Conservation (phyloP, 805 yeast genomes). For the Wickerhamiella dianesei region DNA sequence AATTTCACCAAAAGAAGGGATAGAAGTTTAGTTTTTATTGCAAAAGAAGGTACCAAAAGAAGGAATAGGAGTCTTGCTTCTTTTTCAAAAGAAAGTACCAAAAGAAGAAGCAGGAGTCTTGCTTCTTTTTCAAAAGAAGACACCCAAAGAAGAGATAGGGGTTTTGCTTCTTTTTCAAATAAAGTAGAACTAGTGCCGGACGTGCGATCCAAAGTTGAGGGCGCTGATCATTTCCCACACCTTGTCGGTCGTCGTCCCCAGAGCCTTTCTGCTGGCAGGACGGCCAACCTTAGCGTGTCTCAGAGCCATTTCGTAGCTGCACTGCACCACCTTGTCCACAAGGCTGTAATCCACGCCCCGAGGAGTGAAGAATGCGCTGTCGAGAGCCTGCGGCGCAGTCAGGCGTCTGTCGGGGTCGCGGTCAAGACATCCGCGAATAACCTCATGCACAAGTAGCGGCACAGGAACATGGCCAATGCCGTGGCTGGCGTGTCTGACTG, state of each 20-base stretch:
- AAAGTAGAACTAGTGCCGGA: too few species aligned
- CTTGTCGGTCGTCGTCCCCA: slow-evolving; percentile 33
- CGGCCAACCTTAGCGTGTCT: slow-evolving; percentile 30
- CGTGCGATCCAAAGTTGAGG: too few species aligned
- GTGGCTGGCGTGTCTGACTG: slow-evolving; percentile 50
- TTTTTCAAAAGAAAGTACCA: too few species aligned
- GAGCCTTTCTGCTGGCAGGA: slow-evolving; percentile 33
- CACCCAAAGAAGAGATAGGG: too few species aligned
- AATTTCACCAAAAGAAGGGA: too few species aligned
- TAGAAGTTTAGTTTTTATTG: too few species aligned
- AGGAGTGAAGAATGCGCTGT: slow-evolving; percentile 62
- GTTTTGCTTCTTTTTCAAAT: too few species aligned
- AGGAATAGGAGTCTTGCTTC: too few species aligned
- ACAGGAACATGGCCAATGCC: slow-evolving; percentile 52
- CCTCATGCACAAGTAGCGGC: slow-evolving; percentile 53
- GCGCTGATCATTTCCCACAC: slow-evolving; percentile 40
- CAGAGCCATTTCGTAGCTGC: slow-evolving; percentile 65
- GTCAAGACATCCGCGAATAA: slow-evolving; percentile 56
- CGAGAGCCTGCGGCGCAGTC: slow-evolving; percentile 48
- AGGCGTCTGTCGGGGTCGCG: slow-evolving; percentile 58
- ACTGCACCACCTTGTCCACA: slow-evolving; percentile 55
- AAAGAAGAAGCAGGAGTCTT: too few species aligned
- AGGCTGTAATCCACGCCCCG: slow-evolving; percentile 54
- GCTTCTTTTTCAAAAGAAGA: too few species aligned
- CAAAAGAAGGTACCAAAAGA: too few species aligned